phyloP scores from a whole-genome alignment of 129 eudicot genomes.

The Arctium minus region DNA sequence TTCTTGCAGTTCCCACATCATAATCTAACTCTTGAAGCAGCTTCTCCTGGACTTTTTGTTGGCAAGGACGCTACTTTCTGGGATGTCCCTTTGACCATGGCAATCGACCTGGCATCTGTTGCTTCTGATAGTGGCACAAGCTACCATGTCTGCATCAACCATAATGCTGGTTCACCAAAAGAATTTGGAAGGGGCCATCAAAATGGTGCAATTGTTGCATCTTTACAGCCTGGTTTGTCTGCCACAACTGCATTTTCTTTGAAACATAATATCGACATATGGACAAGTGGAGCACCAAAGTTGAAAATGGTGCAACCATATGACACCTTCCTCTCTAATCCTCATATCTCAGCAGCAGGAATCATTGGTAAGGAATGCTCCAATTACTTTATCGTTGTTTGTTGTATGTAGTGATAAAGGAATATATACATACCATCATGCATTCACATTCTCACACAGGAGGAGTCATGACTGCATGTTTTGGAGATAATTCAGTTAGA shows the following conservation, averaged over 20 bases:
- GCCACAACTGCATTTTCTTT: slow-evolving; percentile 67
- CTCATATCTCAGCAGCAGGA: slow-evolving; percentile 79
- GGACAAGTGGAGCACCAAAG: slow-evolving; percentile 79
- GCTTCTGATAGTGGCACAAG: slow-evolving; percentile 66
- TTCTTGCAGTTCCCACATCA: slow-evolving; percentile 71
- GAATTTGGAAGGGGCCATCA: slow-evolving; percentile 28
- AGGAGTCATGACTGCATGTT: slow-evolving; percentile 58
- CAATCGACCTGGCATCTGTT: slow-evolving; percentile 69
- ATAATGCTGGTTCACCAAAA: slow-evolving; percentile 52
- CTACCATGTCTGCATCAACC: slow-evolving; percentile 71
- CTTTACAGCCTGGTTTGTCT: slow-evolving; percentile 65
- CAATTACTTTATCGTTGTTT: not conserved
- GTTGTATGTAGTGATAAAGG: not conserved
- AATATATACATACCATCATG: not conserved
- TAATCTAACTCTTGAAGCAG: slow-evolving; percentile 70
- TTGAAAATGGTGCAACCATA: slow-evolving; percentile 79
- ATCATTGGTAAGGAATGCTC: slow-evolving; percentile 50
- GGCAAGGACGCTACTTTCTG: slow-evolving; percentile 67
- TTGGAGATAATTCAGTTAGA: slow-evolving; percentile 59
- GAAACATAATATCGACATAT: slow-evolving; percentile 60
- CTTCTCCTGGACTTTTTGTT: slow-evolving; percentile 72
- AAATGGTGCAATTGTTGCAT: slow-evolving; percentile 23
- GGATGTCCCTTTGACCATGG: slow-evolving; percentile 75
- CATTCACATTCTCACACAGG: slow-evolving; percentile 38
- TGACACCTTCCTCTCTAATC: slow-evolving; percentile 65